Evolutionary conservation across 208 protist genomes (phyloP).

Genomic region (Crithidia thermophila): DNA sequence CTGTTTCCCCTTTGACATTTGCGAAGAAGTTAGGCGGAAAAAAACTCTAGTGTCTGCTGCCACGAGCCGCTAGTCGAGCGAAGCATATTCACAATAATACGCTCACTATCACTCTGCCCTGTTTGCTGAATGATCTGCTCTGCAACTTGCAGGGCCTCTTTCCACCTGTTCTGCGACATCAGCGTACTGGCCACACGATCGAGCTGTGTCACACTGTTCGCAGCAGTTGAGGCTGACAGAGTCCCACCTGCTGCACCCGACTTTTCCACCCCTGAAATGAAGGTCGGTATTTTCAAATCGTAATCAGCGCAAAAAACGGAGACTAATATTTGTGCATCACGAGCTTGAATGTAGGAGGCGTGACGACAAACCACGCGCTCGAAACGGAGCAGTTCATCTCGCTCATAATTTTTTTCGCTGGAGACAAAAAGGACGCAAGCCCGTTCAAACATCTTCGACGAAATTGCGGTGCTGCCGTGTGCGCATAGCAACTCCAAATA

Average conservation of each 20-base stretch:
- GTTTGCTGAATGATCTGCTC: slow-evolving; percentile 1
- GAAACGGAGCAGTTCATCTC: slow-evolving; percentile 13
- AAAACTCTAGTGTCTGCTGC: slow-evolving; percentile 31
- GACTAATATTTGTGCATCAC: slow-evolving; percentile 17
- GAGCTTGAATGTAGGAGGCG: slow-evolving; percentile 4
- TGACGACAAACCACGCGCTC: slow-evolving; percentile 12
- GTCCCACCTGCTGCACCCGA: neutral
- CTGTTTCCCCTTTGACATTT: neutral
- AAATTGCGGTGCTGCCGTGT: slow-evolving; percentile 1
- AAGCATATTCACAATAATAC: slow-evolving; percentile 21
- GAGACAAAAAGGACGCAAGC: slow-evolving; percentile 17
- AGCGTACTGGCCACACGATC: slow-evolving; percentile 26
- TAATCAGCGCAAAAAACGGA: slow-evolving; percentile 31
- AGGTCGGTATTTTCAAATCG: slow-evolving; percentile 28
- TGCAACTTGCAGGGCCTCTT: slow-evolving; percentile 27
- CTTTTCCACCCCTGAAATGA: neutral
- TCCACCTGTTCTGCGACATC: slow-evolving; percentile 18
- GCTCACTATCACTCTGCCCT: slow-evolving; percentile 12
- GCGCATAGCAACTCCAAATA: slow-evolving; percentile 9
- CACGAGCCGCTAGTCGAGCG: slow-evolving; percentile 4
- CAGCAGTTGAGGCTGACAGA: neutral
- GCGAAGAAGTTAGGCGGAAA: slow-evolving; percentile 3
- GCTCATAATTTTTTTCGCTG: neutral
- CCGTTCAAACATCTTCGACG: slow-evolving; percentile 11
- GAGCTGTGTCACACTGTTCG: slow-evolving; percentile 19